These are phyloP conservation scores for Verticillium nubilum DNA, from an alignment of 2,329 filamentous ascomycete species.

Conservation along the genomic window DNA sequence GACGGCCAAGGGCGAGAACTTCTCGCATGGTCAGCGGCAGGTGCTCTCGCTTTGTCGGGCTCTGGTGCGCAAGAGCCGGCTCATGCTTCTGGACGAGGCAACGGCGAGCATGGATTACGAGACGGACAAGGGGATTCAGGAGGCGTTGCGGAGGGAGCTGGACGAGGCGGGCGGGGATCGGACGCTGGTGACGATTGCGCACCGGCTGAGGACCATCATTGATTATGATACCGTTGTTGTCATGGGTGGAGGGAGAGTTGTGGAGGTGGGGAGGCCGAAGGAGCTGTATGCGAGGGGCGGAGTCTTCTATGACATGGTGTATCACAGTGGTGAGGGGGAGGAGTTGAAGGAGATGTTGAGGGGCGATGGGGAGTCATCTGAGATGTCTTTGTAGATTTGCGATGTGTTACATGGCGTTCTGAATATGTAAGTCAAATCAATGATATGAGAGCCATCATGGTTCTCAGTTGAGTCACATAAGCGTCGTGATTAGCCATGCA, in stretches of 20 bases:
- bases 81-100: conserved; percentile 54
- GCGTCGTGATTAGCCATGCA: background rate
- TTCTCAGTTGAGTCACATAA: background rate
- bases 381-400: too few relatives aligned
- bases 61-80: conserved; percentile 46
- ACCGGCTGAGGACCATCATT: conserved; percentile 52
- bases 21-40: conserved; percentile 53
- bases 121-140: conserved; percentile 50
- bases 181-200: conserved; percentile 53
- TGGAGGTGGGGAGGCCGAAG: conserved; percentile 46
- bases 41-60: conserved; percentile 53
- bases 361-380: background rate
- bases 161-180: conserved; percentile 35
- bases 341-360: conserved; percentile 33
- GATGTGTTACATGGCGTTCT: too few relatives aligned
- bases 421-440: background rate
- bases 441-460: background rate
- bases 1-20: conserved; percentile 48
- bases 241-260: conserved; percentile 46
- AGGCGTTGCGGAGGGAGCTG: conserved; percentile 44
- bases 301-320: conserved; percentile 49
- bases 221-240: conserved; percentile 56
- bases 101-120: conserved; percentile 56
- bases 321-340: conserved; percentile 47
- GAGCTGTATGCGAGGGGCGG: conserved; percentile 39